phyloP scores from a whole-genome alignment of 1,139 yeast species.

The Nakaseomyces bracarensis region DNA sequence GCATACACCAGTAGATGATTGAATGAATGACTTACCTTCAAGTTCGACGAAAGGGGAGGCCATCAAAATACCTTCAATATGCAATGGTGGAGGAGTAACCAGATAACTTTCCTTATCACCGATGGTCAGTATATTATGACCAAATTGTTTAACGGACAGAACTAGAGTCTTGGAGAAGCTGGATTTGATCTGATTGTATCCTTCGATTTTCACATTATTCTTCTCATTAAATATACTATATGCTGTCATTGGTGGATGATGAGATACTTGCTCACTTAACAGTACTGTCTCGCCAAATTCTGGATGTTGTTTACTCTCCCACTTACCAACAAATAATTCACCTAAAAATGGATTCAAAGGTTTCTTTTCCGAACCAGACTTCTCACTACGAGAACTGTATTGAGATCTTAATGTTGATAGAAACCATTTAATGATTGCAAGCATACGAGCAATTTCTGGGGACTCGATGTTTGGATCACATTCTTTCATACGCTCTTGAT shows the following conservation, averaged over 20 bases:
- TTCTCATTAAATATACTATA: conserved; percentile 69
- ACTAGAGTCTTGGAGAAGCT: conserved; percentile 56
- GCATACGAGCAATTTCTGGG: conserved; percentile 39
- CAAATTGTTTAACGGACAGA: conserved; percentile 79
- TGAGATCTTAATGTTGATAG: conserved; percentile 84
- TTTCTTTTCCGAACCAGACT: conserved; percentile 88
- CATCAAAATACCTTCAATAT: conserved; percentile 82
- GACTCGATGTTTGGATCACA: conserved; percentile 33
- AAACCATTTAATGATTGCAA: conserved; percentile 84
- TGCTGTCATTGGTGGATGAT: conserved; percentile 94
- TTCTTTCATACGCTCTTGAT: conserved; percentile 14
- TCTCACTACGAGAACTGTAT: conserved; percentile 83
- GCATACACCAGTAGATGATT: conserved; percentile 68
- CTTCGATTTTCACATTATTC: conserved; percentile 63
- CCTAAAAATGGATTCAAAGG: conserved; percentile 94
- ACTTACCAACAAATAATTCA: conserved; percentile 82
- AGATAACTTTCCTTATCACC: conserved; percentile 57
- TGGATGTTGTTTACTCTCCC: conserved; percentile 48
- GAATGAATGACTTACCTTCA: conserved; percentile 78
- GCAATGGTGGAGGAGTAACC: conserved; percentile 90
- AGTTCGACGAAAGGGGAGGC: conserved; percentile 88
- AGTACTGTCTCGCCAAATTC: conserved; percentile 64
- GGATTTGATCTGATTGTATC: conserved; percentile 84
- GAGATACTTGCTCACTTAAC: conserved; percentile 86
- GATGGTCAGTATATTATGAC: conserved; percentile 72